Base-by-base conservation (phyloP, 768 basidiomycete genomes). In the Psilocybe azurescens region DNA sequence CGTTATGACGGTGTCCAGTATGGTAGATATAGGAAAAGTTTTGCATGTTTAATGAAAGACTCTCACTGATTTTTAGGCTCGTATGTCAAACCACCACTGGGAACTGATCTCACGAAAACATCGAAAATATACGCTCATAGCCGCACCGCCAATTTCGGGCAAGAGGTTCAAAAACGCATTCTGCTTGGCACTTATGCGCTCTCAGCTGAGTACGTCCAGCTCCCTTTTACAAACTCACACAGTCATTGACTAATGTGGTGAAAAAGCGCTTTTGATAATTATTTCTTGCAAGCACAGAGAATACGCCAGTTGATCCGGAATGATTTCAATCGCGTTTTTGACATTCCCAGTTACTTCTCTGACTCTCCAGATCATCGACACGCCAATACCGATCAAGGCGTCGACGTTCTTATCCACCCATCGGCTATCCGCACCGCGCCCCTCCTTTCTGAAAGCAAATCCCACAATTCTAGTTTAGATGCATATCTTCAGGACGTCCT, bases 181-280 rank as follows among this genome's bases (percentile, higher is more conserved):
- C 69, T 99, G 24, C 79, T 98, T 1, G 97, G 97, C 0, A 95
- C 95, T 0, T 94, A 96, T 70, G 93, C 96, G 2, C 79, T 99
- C 47, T 91, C 90, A 0, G 95, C 95, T 30, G 94, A 94, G 96
- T 97, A 69, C 70, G 92, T 77, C 14, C 3, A 11, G 18, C 61
- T 30, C 10, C 24, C 3, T 16, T 47, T 36, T 18, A 7, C 51
- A 44, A 32, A 38, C 13, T 13, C 6, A 9, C 10, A 5, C 39
- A 33, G 58, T 38, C 36, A 33, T 6, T 28, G 3, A 14, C 28
- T 16, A 24, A 16, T 50, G 49, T 53, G 44, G 33, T 51, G 53
- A 38, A 49, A 63, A 58, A 98, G 95, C 60, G 95, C 95, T n/a
- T 98, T 95, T 70, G 91, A 98, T 76, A 98, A 97, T 70, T 98